Evolutionary conservation across 1,284 basidiomycete species (phyloP).

Genomic region (Ganoderma lingzhi): DNA sequence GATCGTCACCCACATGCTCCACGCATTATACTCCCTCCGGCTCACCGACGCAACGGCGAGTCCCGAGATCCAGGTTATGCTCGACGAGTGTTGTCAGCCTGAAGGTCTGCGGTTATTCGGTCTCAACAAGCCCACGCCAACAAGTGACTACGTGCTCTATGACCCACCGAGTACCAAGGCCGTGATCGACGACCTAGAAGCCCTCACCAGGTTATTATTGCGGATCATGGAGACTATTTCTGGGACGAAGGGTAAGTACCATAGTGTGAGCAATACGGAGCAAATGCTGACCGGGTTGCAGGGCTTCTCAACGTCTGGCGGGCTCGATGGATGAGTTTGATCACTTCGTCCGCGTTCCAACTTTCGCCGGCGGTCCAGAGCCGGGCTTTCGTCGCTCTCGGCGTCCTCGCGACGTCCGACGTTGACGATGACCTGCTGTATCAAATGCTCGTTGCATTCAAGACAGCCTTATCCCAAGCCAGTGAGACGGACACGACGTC

Average conservation of each 20-base stretch:
- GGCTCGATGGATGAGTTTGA: slow-evolving; percentile 91
- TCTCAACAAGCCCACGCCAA: slow-evolving; percentile 62
- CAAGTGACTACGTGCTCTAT: slow-evolving; percentile 68
- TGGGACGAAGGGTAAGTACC: slow-evolving; percentile 69
- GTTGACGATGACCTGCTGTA: slow-evolving; percentile 91
- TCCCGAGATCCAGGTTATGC: slow-evolving; percentile 65
- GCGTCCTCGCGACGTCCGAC: slow-evolving; percentile 79
- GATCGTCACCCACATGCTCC: slow-evolving; percentile 82
- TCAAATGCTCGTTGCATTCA: slow-evolving; percentile 87
- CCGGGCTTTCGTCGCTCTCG: slow-evolving; percentile 88
- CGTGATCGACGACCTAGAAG: slow-evolving; percentile 72
- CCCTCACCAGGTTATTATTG: slow-evolving; percentile 70
- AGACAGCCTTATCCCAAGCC: slow-evolving; percentile 67
- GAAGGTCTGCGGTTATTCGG: slow-evolving; percentile 80
- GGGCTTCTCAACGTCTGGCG: slow-evolving; percentile 93
- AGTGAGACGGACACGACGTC: slow-evolving; percentile 78
- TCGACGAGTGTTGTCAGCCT: slow-evolving; percentile 66
- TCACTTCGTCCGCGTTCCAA: slow-evolving; percentile 94
- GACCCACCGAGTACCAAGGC: slow-evolving; percentile 68
- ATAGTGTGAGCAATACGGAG: neutral
- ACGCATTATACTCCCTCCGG: slow-evolving; percentile 71
- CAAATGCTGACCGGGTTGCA: slow-evolving; percentile 39
- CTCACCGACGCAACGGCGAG: slow-evolving; percentile 62
- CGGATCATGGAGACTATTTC: slow-evolving; percentile 73
- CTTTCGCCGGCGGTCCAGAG: slow-evolving; percentile 90